Evolutionary conservation across 1,284 basidiomycete genomes (phyloP).

Genomic region (Trichosporon sp.): DNA sequence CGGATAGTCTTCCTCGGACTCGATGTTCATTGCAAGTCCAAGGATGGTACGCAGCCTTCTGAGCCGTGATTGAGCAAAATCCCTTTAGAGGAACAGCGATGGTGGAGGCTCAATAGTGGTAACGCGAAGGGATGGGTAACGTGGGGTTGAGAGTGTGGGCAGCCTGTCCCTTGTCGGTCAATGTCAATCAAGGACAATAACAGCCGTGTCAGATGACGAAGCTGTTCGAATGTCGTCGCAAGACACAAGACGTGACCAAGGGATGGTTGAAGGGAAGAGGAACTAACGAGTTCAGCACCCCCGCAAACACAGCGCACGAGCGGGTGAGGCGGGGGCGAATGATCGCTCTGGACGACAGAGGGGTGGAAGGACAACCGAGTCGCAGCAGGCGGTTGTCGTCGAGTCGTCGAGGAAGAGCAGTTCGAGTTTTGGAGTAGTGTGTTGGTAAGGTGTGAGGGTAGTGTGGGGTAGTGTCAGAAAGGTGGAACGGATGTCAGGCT

Average conservation of each 20-base stretch:
- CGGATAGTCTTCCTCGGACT: slow-evolving; percentile 13
- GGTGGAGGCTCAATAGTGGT: background rate
- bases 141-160: background rate
- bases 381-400: background rate
- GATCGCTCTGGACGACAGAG: slow-evolving; percentile 6
- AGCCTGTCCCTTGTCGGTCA: background rate
- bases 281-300: slow-evolving; percentile 9
- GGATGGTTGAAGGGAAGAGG: background rate
- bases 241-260: background rate
- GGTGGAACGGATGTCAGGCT: background rate
- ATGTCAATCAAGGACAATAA: background rate
- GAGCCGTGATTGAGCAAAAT: background rate
- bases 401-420: background rate
- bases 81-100: background rate
- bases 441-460: background rate
- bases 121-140: background rate
- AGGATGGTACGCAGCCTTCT: background rate
- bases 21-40: slow-evolving; percentile 3
- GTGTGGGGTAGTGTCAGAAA: background rate
- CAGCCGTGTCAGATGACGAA: background rate
- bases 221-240: background rate
- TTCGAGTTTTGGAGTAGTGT: background rate
- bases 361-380: background rate
- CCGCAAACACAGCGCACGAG: slow-evolving; percentile 19
- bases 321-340: slow-evolving; percentile 17